Evolutionary conservation across 176 grass and related monocot species (phyloP), one percentile per base, ranked within the genome.

Genomic region (Poa annua): DNA sequence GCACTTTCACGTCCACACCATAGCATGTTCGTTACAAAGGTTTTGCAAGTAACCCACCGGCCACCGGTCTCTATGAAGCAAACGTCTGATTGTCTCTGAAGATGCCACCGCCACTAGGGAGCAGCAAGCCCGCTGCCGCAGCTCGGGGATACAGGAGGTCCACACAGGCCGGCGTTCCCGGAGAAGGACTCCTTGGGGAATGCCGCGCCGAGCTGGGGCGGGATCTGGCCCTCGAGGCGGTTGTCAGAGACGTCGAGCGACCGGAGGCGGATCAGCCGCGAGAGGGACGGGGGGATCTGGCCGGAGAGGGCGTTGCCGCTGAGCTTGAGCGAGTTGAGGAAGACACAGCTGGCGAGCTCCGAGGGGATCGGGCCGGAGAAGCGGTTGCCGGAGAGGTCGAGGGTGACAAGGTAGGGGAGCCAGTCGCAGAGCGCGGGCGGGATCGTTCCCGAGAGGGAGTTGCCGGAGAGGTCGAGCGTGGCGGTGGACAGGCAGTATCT

Each of bases 181-280:
- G 50, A 32, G 85, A 98, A 98, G 47, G 82, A 33, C 1, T 88
- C 70, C 22, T 38, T 80, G 45, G 55, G 20, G 49, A 95, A 98
- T 25, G 20, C 62, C 20, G 69, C 44, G 19, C 86, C 86, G 49
- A 98, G 86, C 74, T 77, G 74, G 3, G 82, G 7, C 48, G 93
- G 96, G 85, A 98, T 90, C 66, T 85, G 66, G 24, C 96, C 96
- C 2, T 77, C 52, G 56, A 98, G 91, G 24, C 3, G 66, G 80
- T 98, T 98, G 45, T 50, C 42, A 9, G 93, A 91, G 62, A 98
- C 88, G 86, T 95, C 93, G 62, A 98, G 90, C 61, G 80, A 63
- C 79, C 61, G 90, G 85, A 98, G 96, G 3, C 96, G 96, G 17
- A 74, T 73, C 3, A 98, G 91, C 39, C 83, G 80, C 39, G 69